Percentiles rank a stretch among this genome's conserved stretches.
Conservation (phyloP, 495 filamentous ascomycete genomes). For the Choiromyces venosus region DNA sequence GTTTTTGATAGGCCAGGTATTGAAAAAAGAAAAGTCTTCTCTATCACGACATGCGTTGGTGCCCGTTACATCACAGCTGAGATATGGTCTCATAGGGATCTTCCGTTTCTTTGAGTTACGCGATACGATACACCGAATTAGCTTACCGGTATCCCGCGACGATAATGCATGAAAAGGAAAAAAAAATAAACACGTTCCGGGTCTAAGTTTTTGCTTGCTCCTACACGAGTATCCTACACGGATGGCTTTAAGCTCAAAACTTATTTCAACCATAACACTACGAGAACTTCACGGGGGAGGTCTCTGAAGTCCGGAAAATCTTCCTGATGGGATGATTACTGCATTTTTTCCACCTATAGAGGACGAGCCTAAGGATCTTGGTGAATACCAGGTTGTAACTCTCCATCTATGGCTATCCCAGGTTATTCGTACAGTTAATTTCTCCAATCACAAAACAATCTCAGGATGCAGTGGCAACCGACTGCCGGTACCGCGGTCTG, state of each 20-base stretch:
- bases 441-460: constrained; percentile 1
- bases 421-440: background rate
- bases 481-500: background rate
- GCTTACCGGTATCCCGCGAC: background rate
- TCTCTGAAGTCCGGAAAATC: background rate
- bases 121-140: background rate
- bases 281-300: background rate
- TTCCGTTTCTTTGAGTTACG: background rate
- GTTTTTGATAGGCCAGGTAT: background rate
- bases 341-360: background rate
- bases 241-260: background rate
- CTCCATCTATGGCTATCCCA: background rate
- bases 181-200: background rate
- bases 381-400: background rate
- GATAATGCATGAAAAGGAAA: background rate
- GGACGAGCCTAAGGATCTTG: background rate
- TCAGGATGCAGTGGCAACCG: background rate
- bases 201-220: background rate
- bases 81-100: background rate
- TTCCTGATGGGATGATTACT: background rate
- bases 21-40: background rate
- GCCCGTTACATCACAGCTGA: background rate
- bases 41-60: background rate
- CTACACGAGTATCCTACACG: background rate
- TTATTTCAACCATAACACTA: background rate